Evolutionary conservation across 2,329 filamentous ascomycete species (phyloP).

Genomic region (Eutypa lata): DNA sequence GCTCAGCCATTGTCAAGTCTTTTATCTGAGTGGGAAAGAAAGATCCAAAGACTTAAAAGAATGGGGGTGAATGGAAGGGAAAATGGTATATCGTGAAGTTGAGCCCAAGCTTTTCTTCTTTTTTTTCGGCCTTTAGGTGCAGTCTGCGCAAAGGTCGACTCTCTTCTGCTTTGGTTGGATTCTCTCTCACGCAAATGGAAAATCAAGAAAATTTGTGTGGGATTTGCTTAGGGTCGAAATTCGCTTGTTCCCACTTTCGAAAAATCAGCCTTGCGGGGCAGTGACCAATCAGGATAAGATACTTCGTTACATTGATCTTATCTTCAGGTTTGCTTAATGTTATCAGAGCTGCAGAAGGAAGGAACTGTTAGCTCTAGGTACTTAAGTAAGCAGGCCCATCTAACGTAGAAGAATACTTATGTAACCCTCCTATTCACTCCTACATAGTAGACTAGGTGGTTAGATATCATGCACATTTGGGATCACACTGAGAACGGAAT

Average conservation of each 20-base stretch:
- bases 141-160: too few relatives aligned
- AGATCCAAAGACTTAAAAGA: constrained; percentile 20
- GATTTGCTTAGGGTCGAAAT: constrained; percentile 46
- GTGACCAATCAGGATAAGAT: constrained; percentile 19
- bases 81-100: constrained; percentile 26
- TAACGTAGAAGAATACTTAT: too few relatives aligned
- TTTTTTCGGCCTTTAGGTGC: constrained; percentile 30
- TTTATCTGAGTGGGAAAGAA: neutral
- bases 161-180: too few relatives aligned
- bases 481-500: too few relatives aligned
- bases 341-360: too few relatives aligned
- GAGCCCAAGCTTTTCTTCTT: constrained; percentile 34
- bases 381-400: too few relatives aligned
- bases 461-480: too few relatives aligned
- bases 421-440: too few relatives aligned
- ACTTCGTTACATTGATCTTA: too few relatives aligned
- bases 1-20: constrained; percentile 69
- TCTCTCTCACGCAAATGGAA: neutral
- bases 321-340: too few relatives aligned
- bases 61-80: constrained; percentile 34
- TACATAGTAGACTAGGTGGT: too few relatives aligned
- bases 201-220: constrained; percentile 44
- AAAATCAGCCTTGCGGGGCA: constrained; percentile 21
- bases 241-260: constrained; percentile 6
- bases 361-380: too few relatives aligned